Evolutionary conservation across 345 rosid genomes (phyloP), one percentile per base, ranked within the genome.

Genomic region (Gossypium australe): DNA sequence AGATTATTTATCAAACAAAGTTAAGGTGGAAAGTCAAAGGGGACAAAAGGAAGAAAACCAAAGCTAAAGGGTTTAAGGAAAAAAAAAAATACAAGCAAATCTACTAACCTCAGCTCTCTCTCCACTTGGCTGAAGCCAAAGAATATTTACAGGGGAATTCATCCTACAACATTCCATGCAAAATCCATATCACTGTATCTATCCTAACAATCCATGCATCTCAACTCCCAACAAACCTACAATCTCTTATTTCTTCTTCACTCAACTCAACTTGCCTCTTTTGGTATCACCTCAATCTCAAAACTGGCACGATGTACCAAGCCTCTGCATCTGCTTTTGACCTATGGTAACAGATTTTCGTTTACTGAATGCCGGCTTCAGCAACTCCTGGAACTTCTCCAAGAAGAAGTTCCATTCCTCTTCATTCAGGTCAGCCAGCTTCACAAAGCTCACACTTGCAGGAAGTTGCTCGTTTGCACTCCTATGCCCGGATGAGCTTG

Each of bases 271-370:
- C 76, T 73, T 62, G 12, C 11, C 49, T 45, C 7, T 45, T 67
- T 22, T 9, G 45, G 73, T 65, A 79, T 72, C 25, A 38, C 13
- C 68, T 44, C 56, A 34, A 73, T 65, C 72, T 93, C 97, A 93
- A 95, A 95, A 93, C 93, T 91, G 96, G 91, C 99, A 95, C 4
- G 99, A 95, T 58, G 97, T 93, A 47, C 99, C 99, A 10, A 95
- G 97, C 92, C 98, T 93, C 89, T 75, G 95, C 52, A 85, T 87
- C 93, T 89, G 98, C 81, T 85, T 91, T 88, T 87, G 92, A 53
- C 94, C 92, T 72, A 82, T 8, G 14, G 90, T 85, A 52, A 86
- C 84, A 1, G 90, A 87, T 81, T 91, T 91, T 24, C 97, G 88
- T 58, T 83, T 85, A 0, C 76, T 88, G 43, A 93, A 93, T 63